Base-by-base conservation (phyloP, 2,329 filamentous ascomycete genomes). In the Verticillium longisporum region DNA sequence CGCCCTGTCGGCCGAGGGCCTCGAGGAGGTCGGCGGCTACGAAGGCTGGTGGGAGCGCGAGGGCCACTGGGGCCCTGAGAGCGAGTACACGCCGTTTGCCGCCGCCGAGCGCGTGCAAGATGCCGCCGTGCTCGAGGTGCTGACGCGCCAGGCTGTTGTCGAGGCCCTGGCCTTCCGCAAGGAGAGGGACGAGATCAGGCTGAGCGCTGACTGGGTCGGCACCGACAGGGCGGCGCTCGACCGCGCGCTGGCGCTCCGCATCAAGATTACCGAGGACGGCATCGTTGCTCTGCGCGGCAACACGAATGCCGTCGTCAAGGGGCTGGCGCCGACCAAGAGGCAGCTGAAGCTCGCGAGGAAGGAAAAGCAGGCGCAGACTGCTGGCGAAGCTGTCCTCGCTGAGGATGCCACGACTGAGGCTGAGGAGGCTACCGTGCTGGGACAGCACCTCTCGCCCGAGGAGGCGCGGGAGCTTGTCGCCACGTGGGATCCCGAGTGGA, bases 401-500 rank as follows among this genome's bases (percentile, higher is more conserved):
- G 54, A 65, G 63, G 61, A 68, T 61, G 57, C 63, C 67, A 26
- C 72, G 69, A 54, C 64, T 66, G 14, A 70, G 69, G 57, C 61
- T 66, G 21, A 66, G 31, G 41, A 68, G 60, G 18, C 62, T 13
- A 59, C 63, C 1, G 66, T 72, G 10, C 63, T 66, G 53, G 62
- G 71, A 13, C 63, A 64, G 4, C 38, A 58, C 45, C 61, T 73
- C 10, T 70, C 75, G 11, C 59, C 69, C 0, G 73, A 77, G 3
- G 76, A 82, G 68, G 78, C 80, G 1, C 68, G 66, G 36, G 71
- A 75, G 64, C 71, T 81, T 53, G 66, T 77, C 59, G 73, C 77
- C 66, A 68, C 74, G 1, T 85, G 80, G 80, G 80, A 83, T 62
- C 68, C 73, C 11, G 78, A 78, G 59, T 91, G 87, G 86, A 83